phyloP scores from a whole-genome alignment of 352 stramenopile species.

The Phytophthora fragariae region DNA sequence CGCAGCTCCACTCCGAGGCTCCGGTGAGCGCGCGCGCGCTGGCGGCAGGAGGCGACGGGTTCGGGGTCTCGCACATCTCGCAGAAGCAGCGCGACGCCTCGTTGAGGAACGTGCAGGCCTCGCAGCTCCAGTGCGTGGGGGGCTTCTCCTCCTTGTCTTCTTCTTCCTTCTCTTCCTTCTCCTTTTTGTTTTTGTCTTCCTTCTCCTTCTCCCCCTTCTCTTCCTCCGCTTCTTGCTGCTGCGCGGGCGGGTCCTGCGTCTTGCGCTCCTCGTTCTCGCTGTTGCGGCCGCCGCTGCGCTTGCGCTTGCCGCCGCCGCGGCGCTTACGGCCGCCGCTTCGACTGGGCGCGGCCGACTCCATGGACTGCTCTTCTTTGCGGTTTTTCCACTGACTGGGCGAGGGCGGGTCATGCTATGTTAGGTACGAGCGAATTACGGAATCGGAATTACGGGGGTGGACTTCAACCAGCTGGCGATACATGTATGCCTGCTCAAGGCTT shows the following conservation, averaged over 20 bases:
- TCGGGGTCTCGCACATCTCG: slow-evolving; percentile 79
- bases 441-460: slow-evolving; percentile 7
- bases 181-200: too few relatives aligned
- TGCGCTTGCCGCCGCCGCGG: slow-evolving; percentile 44
- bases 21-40: slow-evolving; percentile 13
- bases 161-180: background rate
- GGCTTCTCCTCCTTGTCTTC: slow-evolving; percentile 20
- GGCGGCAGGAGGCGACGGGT: slow-evolving; percentile 44
- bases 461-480: too few relatives aligned
- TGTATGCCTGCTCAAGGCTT: too few relatives aligned
- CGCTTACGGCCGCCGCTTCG: slow-evolving; percentile 28
- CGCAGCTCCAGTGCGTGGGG: slow-evolving; percentile 61
- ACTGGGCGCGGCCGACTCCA: slow-evolving; percentile 29
- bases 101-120: slow-evolving; percentile 79
- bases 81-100: slow-evolving; percentile 65
- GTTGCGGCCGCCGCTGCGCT: slow-evolving; percentile 32
- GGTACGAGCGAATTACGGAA: slow-evolving; percentile 17
- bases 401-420: slow-evolving; percentile 2
- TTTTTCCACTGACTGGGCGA: slow-evolving; percentile 30
- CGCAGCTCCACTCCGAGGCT: slow-evolving; percentile 62
- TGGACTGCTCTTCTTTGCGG: slow-evolving; percentile 26
- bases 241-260: slow-evolving; percentile 8
- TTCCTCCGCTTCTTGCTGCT: slow-evolving; percentile 5
- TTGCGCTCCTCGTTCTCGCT: slow-evolving; percentile 31
- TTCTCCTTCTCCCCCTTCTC: too few relatives aligned